Evolutionary conservation across 208 protist genomes (phyloP), one percentile per base, ranked within the genome.

Genomic region (Angomonas desouzai): DNA sequence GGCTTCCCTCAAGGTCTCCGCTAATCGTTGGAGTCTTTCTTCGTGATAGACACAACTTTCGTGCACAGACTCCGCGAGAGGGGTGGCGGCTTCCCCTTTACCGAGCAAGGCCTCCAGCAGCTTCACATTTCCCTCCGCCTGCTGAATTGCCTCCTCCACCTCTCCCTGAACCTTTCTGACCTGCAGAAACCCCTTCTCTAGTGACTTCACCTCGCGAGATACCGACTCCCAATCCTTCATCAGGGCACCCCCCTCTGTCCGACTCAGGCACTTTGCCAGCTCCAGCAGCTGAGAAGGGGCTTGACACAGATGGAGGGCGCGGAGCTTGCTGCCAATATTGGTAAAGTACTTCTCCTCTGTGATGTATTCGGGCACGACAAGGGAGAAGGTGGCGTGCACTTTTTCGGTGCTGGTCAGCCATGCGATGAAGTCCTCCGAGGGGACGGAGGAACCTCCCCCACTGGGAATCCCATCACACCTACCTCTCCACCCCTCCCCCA

Each of bases 21-120:
- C 64, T 6, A 85, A 56, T 10, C 72, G 73, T 13, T 62, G 67
- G 3, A 92, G 69, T 66, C 85, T 88, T 34, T 71, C 70, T 57
- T 86, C 83, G 64, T 89, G 77, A 51, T 89, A 92, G 48, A 68
- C 73, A 68, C 81, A 88, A 70, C 86, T 92, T 48, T 89, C 86
- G 11, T 29, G 64, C 7, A 89, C 73, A 13, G 86, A 92, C 22
- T 81, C 73, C 28, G 74, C 74, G 33, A 89, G 68, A 3, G 73
- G 66, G 0, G 74, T 68, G 29, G 57, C 71, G 20, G 68, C 62
- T 30, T 89, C 79, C 13, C 69, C 20, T 40, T 82, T 84, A 40
- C 72, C 67, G 34, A 86, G 43, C 25, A 92, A 55, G 38, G 69
- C 83, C 0, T 45, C 38, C 32, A 92, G 77, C 62, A 92, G 66